Base-by-base conservation (phyloP, 2,329 filamentous ascomycete species). In the Diaporthe batatas region DNA sequence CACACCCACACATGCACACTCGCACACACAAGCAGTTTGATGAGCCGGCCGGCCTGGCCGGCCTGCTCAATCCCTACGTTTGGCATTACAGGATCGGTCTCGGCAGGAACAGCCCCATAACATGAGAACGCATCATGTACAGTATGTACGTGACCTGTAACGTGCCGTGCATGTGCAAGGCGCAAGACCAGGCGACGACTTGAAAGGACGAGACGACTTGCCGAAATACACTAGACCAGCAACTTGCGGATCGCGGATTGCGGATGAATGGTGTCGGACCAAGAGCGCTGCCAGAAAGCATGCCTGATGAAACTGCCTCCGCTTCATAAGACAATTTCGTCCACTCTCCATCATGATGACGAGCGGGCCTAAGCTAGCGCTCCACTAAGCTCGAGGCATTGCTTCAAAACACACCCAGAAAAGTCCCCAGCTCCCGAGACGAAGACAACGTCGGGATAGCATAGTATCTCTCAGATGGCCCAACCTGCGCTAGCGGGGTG, bases 401-500 rank as follows among this genome's bases (percentile, higher is more conserved):
- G 62, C n/a, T 29, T 29, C 32, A 53, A 67, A 36, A 6, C 59
- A 64, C 25, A 32, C 58, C 39, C 58, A 44, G 18, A 36, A 49
- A 36, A 10, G 25, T 32, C 59, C 59, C 44, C 59, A 65, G 59
- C 42, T 65, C 59, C 59, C 42, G 59, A 65, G 21, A 32, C 36
- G 32, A 67, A 36, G 62, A 39, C 62, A n/a, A 53, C n/a, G 62
- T 67, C 25, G 7, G 51, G 62, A 53, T 39, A 36, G 47, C n/a
- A n/a, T n/a, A n/a, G n/a, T n/a, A n/a, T n/a, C 32, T 67, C 12
- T 4, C 51, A 25, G 44, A n/a, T 39, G 62, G 62, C 25, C 44
- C 55, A 53, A 34, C 65, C 51, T 69, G 49, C 49, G 49, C 65
- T 71, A 71, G 68, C 49, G 55, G 69, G 69, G 57, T 51, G 49